A percentile compares a stretch with the other conserved stretches of the same genome.
phyloP scores from a whole-genome alignment of 164 flowering plant species.

The Berberis vulgaris region DNA sequence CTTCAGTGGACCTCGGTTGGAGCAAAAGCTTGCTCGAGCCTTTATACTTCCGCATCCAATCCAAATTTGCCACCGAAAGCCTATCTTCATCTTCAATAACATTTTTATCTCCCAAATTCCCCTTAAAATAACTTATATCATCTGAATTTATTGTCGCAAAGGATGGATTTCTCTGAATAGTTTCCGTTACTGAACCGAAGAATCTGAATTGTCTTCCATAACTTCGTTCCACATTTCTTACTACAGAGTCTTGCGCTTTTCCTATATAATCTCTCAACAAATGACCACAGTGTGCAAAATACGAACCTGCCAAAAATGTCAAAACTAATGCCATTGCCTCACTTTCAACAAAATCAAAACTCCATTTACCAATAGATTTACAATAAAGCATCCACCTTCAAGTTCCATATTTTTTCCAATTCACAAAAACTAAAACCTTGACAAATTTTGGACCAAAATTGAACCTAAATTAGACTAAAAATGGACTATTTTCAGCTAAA shows the following conservation, averaged over 20 bases:
- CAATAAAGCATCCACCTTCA: no score
- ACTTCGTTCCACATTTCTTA: conserved; percentile 5
- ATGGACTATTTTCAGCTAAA: no score
- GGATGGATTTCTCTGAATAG: conserved; percentile 38
- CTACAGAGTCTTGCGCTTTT: conserved; percentile 1
- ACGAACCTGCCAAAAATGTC: no score
- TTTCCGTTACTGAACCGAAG: conserved; percentile 34
- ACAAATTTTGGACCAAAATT: no score
- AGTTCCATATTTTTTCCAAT: no score
- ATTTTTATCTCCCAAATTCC: conserved; percentile 63
- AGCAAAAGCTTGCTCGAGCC: conserved; percentile 89
- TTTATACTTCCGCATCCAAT: conserved; percentile 83
- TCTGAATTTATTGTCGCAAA: conserved; percentile 53
- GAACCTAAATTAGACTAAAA: no score
- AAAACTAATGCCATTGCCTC: no score
- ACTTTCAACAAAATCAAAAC: no score
- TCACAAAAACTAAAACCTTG: no score
- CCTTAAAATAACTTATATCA: conserved; percentile 54
- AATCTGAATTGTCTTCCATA: conserved; percentile 17
- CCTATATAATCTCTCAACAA: conserved; percentile 9
- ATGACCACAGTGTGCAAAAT: background rate
- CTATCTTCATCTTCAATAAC: conserved; percentile 74
- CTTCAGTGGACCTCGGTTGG: conserved; percentile 65
- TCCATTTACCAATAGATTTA: no score
- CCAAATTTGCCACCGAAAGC: conserved; percentile 56